These are phyloP conservation scores for Thymus mandschuricus DNA, from an alignment of 257 asterid species.

Conservation along the genomic window DNA sequence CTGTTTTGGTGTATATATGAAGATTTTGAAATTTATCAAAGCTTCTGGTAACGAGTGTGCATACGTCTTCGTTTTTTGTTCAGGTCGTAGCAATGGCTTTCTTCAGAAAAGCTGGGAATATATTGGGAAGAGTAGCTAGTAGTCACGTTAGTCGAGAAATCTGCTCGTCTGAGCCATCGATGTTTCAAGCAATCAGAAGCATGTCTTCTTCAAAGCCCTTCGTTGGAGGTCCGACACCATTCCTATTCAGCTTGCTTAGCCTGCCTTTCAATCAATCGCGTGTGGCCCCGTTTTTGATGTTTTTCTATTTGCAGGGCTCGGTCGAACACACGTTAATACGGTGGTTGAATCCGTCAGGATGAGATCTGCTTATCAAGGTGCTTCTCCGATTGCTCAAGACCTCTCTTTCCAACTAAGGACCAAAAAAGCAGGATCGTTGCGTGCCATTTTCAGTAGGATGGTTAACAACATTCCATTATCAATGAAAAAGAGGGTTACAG, in stretches of 20 bases:
- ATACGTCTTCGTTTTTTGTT: not conserved
- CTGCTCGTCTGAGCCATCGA: constrained; percentile 49
- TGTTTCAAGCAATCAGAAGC: constrained; percentile 67
- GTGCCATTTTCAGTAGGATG: not conserved
- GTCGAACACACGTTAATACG: no score
- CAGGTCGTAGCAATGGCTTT: constrained; percentile 62
- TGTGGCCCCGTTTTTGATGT: no score
- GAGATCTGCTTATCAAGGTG: no score
- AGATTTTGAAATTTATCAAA: not conserved
- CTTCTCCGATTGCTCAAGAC: no score
- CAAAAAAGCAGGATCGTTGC: not conserved
- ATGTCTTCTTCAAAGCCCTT: constrained; percentile 80
- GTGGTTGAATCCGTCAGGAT: no score
- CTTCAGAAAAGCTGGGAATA: constrained; percentile 57
- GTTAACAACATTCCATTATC: not conserved
- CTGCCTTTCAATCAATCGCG: no score
- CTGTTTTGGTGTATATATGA: not conserved
- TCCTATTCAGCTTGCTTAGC: no score
- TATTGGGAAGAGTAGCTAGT: constrained; percentile 46
- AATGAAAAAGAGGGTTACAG: not conserved
- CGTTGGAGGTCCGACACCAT: constrained; percentile 56
- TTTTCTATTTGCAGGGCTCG: no score
- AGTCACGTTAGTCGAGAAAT: constrained; percentile 47
- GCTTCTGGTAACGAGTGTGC: not conserved
- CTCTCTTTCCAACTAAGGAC: no score